phyloP scores from a whole-genome alignment of 768 basidiomycete genomes.

The Lactarius vividus region DNA sequence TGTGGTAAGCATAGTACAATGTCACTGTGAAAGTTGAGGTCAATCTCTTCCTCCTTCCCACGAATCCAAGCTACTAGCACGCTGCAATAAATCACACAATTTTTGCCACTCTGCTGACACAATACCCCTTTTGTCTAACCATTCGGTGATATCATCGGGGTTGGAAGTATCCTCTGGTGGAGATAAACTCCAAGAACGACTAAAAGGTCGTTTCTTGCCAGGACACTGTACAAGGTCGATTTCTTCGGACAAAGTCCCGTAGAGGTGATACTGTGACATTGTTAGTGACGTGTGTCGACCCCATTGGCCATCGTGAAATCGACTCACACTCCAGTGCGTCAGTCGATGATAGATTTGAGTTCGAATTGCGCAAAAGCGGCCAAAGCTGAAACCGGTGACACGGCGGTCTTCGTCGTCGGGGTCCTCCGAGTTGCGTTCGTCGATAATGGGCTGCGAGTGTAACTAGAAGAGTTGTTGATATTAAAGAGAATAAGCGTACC shows the following conservation, averaged over 20 bases:
- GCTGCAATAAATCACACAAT: slow-evolving; percentile 71
- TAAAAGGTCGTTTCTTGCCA: slow-evolving; percentile 45
- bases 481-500: slow-evolving; percentile 35
- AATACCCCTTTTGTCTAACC: slow-evolving; percentile 68
- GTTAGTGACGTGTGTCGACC: background rate
- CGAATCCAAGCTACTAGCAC: slow-evolving; percentile 61
- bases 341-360: slow-evolving; percentile 68
- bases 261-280: slow-evolving; percentile 56
- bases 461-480: background rate
- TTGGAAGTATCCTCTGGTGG: slow-evolving; percentile 68
- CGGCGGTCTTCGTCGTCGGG: slow-evolving; percentile 29
- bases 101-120: slow-evolving; percentile 70
- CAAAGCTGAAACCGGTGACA: slow-evolving; percentile 52
- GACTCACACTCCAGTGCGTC: slow-evolving; percentile 78
- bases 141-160: slow-evolving; percentile 78
- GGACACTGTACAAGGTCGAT: slow-evolving; percentile 50
- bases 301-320: background rate
- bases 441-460: slow-evolving; percentile 16
- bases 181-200: slow-evolving; percentile 49
- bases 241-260: slow-evolving; percentile 54
- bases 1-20: no score
- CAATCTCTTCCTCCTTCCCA: slow-evolving; percentile 42
- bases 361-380: slow-evolving; percentile 76
- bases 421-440: slow-evolving; percentile 30
- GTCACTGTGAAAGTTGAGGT: no score